Evolutionary conservation across 2,329 filamentous ascomycete species (phyloP).

Genomic region (Arthrobotrys pseudoclavata): DNA sequence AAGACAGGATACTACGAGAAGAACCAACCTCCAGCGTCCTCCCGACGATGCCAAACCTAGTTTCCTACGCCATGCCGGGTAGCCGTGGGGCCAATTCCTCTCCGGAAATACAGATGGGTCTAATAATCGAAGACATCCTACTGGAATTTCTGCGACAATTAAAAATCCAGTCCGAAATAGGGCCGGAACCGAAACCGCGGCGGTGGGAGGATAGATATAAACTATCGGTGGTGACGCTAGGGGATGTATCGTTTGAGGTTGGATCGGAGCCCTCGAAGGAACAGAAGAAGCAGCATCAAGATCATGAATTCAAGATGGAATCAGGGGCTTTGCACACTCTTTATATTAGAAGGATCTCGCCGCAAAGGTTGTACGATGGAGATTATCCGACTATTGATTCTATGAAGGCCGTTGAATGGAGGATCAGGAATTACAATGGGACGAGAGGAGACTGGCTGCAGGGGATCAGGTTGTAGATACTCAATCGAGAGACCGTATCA

Average conservation of each 20-base stretch:
- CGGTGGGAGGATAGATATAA: conserved; percentile 41
- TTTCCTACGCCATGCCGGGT: conserved; percentile 15
- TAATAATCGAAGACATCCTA: background rate
- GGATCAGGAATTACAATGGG: conserved; percentile 36
- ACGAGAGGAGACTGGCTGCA: conserved; percentile 34
- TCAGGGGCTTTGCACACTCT: background rate
- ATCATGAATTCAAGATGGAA: background rate
- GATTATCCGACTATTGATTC: conserved; percentile 12
- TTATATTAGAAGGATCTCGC: conserved; percentile 10
- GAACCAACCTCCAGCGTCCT: conserved; percentile 7
- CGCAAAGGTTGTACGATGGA: conserved; percentile 13
- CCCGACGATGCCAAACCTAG: conserved; percentile 23
- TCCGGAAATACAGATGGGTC: background rate
- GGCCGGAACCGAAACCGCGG: background rate
- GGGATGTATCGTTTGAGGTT: conserved; percentile 14
- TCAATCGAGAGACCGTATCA: too few relatives aligned
- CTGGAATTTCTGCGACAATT: conserved; percentile 24
- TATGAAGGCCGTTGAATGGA: conserved; percentile 32
- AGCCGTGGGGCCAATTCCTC: background rate
- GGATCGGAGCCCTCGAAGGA: background rate
- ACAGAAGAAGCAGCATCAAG: background rate
- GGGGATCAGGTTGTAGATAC: conserved; percentile 29
- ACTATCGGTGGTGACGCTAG: conserved; percentile 18
- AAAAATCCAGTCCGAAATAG: background rate
- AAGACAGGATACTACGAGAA: background rate